Evolutionary conservation across 495 filamentous ascomycete genomes (phyloP).

Genomic region (Penicillium dipodomyicola): DNA sequence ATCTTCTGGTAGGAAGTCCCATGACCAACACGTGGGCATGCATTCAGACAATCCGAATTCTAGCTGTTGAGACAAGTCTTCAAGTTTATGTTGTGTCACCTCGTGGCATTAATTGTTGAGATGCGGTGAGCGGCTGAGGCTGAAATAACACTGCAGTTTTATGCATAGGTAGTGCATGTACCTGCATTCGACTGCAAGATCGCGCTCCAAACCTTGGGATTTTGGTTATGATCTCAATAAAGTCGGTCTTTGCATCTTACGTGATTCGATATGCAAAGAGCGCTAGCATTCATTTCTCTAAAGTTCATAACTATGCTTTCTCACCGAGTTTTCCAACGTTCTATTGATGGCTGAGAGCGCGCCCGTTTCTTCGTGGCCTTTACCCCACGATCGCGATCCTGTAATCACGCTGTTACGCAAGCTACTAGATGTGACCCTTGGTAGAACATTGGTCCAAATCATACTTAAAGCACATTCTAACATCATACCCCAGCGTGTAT

Average conservation of each 20-base stretch:
- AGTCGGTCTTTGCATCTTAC: constrained; percentile 14
- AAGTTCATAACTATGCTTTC: neutral
- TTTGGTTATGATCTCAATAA: constrained; percentile 11
- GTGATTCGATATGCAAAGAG: constrained; percentile 5
- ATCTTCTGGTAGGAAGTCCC: neutral
- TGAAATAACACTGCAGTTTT: constrained; percentile 9
- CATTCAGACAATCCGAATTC: neutral
- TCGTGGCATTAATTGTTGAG: constrained; percentile 9
- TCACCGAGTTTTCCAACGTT: constrained; percentile 5
- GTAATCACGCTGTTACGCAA: neutral
- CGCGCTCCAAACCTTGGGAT: constrained; percentile 7
- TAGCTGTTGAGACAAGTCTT: neutral
- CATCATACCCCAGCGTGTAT: neutral
- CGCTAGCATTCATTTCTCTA: neutral
- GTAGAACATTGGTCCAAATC: neutral
- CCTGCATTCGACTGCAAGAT: constrained; percentile 23
- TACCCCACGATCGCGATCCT: neutral
- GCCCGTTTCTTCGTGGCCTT: neutral
- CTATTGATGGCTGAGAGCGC: neutral
- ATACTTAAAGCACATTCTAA: neutral
- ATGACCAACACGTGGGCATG: neutral
- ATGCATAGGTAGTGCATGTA: constrained; percentile 17
- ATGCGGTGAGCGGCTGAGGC: constrained; percentile 18
- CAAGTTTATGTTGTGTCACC: constrained; percentile 18
- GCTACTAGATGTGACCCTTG: neutral